Base-by-base conservation (phyloP, 192 early-diverging fungal genomes). In the Helicostylum pulchrum region DNA sequence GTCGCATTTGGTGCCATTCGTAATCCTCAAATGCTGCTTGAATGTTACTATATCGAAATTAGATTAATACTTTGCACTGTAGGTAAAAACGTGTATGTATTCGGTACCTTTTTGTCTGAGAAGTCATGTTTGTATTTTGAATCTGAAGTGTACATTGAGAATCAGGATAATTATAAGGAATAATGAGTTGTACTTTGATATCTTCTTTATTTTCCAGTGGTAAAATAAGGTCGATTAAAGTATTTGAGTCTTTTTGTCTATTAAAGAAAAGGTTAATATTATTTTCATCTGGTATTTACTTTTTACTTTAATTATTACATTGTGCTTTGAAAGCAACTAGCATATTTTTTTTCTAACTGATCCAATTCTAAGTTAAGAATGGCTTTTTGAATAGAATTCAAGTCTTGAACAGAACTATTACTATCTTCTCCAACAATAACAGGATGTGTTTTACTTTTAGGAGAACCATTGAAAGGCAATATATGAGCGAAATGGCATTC, bases 401-500 rank as follows among this genome's bases (percentile, higher is more conserved):
- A 19, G 51, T 64, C 62, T 26, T 64, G 49, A 12, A 26, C 9
- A 5, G 61, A 39, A 36, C 48, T 20, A 7, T 43, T 36, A 20
- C 20, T 23, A 23, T 31, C 42, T 15, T 59, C 57, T 19, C 57
- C 57, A 32, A 62, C 26, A 31, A 51, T 17, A 26, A 62, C 48
- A 3, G 32, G n/a, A 51, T 62, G 61, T 42, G 30, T 48, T 20
- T 39, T 62, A 0, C 19, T 39, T 5, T 39, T 62, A 19, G 61
- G 61, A 17, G 31, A 39, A 34, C 62, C 62, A 7, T 64, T 34
- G 12, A 64, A 39, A 17, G 62, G 67, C 12, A 69, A 26, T 21
- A 69, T 56, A 44, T 69, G 67, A 23, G 67, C 59, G 56, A 69
- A 69, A 1, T 54, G 50, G 31, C 67, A 69, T 15, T 57, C 52